Conservation (phyloP, 495 filamentous ascomycete species). For the Hypoxylon fragiforme region DNA sequence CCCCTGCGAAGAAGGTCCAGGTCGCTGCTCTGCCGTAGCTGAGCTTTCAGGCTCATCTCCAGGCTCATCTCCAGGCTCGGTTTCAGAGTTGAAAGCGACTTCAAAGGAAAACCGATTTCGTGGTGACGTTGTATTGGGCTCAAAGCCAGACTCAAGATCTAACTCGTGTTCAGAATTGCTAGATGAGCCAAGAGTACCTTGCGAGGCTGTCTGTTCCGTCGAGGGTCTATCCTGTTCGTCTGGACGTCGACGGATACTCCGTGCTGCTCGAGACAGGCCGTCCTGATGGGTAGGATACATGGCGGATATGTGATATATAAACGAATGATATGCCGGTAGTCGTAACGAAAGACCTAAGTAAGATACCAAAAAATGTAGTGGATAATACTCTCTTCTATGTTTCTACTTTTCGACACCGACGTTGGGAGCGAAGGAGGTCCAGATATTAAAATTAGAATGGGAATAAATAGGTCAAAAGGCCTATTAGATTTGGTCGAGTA, state of each 20-base stretch:
- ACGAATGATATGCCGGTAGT: conserved; percentile 17
- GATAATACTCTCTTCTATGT: conserved; percentile 12
- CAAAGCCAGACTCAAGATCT: background rate
- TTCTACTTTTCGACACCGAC: background rate
- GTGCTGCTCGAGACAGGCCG: background rate
- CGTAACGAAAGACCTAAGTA: conserved; percentile 22
- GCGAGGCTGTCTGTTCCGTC: background rate
- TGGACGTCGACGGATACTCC: background rate
- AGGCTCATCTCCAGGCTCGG: background rate
- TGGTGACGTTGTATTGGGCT: background rate
- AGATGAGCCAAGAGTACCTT: background rate
- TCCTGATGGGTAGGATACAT: conserved; percentile 1
- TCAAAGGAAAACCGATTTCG: background rate
- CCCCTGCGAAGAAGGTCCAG: background rate
- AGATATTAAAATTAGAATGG: background rate
- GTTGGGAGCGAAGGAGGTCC: background rate
- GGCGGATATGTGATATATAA: conserved; percentile 13
- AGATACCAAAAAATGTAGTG: conserved; percentile 15
- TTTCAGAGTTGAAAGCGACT: background rate
- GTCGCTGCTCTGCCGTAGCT: background rate
- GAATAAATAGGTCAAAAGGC: background rate
- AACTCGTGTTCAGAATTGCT: background rate
- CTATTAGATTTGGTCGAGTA: conserved; percentile 64
- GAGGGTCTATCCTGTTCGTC: background rate
- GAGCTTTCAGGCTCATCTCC: background rate